Percentiles rank a stretch among this genome's conserved stretches.
These are phyloP conservation scores for Aphanocladium album DNA, from an alignment of 2,329 filamentous ascomycete genomes.

Conservation along the genomic window DNA sequence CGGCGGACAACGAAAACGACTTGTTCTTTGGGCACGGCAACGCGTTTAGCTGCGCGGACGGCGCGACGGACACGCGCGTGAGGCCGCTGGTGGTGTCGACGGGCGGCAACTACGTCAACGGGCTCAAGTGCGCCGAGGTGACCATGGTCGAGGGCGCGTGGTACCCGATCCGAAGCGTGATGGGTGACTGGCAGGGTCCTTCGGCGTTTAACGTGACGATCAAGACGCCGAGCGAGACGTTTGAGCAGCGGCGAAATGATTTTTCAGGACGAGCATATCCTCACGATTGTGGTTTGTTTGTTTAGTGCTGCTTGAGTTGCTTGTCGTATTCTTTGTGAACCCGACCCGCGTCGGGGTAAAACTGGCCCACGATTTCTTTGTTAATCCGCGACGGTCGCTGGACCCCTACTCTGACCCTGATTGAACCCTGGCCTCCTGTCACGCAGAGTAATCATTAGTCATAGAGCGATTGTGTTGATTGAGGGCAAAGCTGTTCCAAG, in stretches of 20 bases:
- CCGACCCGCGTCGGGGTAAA: too few species aligned
- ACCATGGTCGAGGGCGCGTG: constrained; percentile 14
- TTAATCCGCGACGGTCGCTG: too few species aligned
- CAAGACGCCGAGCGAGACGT: constrained; percentile 9
- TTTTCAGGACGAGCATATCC: constrained; percentile 12
- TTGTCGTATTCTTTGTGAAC: too few species aligned
- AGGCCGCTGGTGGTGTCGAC: constrained; percentile 15
- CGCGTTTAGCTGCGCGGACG: constrained; percentile 17
- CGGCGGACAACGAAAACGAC: constrained; percentile 20
- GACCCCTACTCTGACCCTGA: too few species aligned
- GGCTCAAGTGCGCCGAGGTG: constrained; percentile 16
- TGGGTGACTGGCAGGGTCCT: constrained; percentile 17
- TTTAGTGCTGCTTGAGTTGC: not conserved
- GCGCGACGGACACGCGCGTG: constrained; percentile 5
- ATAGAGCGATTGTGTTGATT: too few species aligned
- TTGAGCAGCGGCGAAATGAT: constrained; percentile 12
- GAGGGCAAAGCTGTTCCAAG: too few species aligned
- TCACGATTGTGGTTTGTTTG: not conserved
- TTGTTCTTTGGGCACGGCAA: constrained; percentile 20
- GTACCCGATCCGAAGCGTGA: constrained; percentile 21
- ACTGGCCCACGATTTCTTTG: too few species aligned
- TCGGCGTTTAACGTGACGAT: constrained; percentile 16
- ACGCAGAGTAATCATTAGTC: too few species aligned
- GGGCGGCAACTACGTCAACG: constrained; percentile 17
- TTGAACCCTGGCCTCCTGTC: too few species aligned